Evolutionary conservation across 208 protist species (phyloP), one percentile per base, ranked within the genome.

Genomic region (Crithidia bombi): DNA sequence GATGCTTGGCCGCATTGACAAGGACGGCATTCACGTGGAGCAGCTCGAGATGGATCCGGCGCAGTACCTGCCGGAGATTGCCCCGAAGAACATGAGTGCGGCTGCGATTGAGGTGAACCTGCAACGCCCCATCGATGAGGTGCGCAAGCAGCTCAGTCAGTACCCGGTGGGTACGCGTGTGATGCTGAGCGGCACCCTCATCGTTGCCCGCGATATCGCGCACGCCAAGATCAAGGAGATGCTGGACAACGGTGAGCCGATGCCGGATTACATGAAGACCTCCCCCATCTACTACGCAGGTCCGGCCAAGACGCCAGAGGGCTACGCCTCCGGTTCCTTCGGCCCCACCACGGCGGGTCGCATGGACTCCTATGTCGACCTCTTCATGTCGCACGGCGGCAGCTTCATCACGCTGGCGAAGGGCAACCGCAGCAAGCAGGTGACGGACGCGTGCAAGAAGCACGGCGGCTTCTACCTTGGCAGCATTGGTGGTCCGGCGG

Each of bases 261-360:
- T 98, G 41, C 96, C 97, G 30, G 47, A 97, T 49, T 98, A 99
- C 87, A 85, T 98, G 68, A 98, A 98, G 79, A 79, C 98, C 52
- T 89, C 98, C 82, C 94, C 96, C n/a, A 84, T 99, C 43, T 99
- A 99, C 87, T 99, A 99, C 83, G 97, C 92, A n/a, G 97, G 97
- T 32, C 98, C 98, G n/a, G 98, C 98, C 11, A 99, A 99, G 90
- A 90, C 91, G 46, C 98, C 98, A 7, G 82, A 98, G 5, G 97
- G 97, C 6, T 71, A 95, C 41, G 79, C 96, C 6, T 97, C 90
- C 21, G 97, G 97, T 43, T 98, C 96, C 47, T 99, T 99, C 62
- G 98, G 97, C 19, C 97, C 98, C 35, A 99, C 98, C 35, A 99
- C 98, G 1, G 97, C 98, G 26, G 96, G 95, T 5, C 89, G 97